phyloP scores from a whole-genome alignment of 2,329 filamentous ascomycete genomes.

The Calonectria pseudoturangicola region DNA sequence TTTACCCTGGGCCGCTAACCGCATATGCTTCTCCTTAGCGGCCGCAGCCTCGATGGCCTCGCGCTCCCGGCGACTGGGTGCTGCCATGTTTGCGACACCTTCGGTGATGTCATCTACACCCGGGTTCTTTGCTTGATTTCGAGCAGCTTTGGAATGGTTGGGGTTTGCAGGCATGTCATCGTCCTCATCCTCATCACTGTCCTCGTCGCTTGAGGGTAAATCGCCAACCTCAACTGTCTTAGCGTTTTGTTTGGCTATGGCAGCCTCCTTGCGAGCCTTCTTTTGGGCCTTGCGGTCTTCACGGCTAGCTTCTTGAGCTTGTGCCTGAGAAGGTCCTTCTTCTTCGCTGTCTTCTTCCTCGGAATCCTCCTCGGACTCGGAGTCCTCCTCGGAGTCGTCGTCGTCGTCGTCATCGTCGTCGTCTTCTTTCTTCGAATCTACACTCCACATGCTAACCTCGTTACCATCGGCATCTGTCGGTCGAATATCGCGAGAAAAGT shows the following conservation, averaged over 20 bases:
- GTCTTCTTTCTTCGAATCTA: slow-evolving; percentile 69
- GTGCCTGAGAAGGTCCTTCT: slow-evolving; percentile 63
- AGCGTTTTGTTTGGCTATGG: slow-evolving; percentile 84
- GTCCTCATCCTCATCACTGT: slow-evolving; percentile 77
- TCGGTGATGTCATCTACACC: slow-evolving; percentile 71
- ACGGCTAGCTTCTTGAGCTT: slow-evolving; percentile 76
- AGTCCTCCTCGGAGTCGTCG: slow-evolving; percentile 65
- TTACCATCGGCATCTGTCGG: slow-evolving; percentile 93
- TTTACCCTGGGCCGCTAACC: slow-evolving; percentile 94
- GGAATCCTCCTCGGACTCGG: slow-evolving; percentile 70
- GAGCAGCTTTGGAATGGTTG: slow-evolving; percentile 88
- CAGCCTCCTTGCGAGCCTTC: slow-evolving; percentile 93
- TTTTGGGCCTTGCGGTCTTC: slow-evolving; percentile 91
- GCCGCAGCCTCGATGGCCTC: slow-evolving; percentile 90
- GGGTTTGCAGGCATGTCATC: slow-evolving; percentile 87
- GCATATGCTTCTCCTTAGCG: slow-evolving; percentile 92
- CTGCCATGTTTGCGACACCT: slow-evolving; percentile 72
- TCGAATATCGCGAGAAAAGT: slow-evolving; percentile 93
- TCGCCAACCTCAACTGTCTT: slow-evolving; percentile 88
- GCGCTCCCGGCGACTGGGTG: slow-evolving; percentile 72
- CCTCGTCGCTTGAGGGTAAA: slow-evolving; percentile 83
- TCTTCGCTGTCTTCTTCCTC: slow-evolving; percentile 71
- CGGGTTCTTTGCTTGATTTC: slow-evolving; percentile 69
- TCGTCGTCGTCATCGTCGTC: slow-evolving; percentile 70
- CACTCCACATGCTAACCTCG: slow-evolving; percentile 90